phyloP scores from a whole-genome alignment of 2,329 filamentous ascomycete genomes.

The Microcyclospora tardicrescens region DNA sequence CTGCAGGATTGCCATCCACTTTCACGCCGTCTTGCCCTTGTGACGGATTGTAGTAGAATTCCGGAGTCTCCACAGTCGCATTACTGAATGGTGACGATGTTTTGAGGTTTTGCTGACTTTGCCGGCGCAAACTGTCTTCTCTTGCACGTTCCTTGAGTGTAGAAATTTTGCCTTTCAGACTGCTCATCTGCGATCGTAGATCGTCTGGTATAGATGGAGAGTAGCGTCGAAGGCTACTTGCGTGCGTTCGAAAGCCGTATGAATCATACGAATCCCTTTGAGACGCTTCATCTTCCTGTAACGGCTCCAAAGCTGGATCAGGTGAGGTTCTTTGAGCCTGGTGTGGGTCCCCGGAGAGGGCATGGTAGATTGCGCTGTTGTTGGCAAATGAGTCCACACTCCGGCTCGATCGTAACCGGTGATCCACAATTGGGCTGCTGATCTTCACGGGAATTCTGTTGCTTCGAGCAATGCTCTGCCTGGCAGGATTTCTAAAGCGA shows the following conservation, averaged over 20 bases:
- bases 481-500: no score
- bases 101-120: constrained; percentile 62
- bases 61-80: constrained; percentile 28
- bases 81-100: constrained; percentile 64
- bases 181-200: constrained; percentile 73
- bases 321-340: constrained; percentile 21
- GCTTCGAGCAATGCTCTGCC: constrained; percentile 2
- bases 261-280: background rate
- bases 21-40: constrained; percentile 7
- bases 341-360: no score
- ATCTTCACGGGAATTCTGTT: constrained; percentile 10
- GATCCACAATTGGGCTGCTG: constrained; percentile 6
- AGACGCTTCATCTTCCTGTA: constrained; percentile 28
- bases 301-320: constrained; percentile 27
- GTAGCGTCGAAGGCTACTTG: background rate
- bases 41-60: constrained; percentile 16
- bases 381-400: constrained; percentile 15
- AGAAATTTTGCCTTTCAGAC: constrained; percentile 74
- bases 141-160: constrained; percentile 64
- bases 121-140: constrained; percentile 64
- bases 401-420: constrained; percentile 17
- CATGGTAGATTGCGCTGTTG: constrained; percentile 1
- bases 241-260: no score
- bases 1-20: no score
- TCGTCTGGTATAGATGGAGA: constrained; percentile 37